Evolutionary conservation across 495 filamentous ascomycete genomes (phyloP).

Genomic region (Mytilinidion resinicola): DNA sequence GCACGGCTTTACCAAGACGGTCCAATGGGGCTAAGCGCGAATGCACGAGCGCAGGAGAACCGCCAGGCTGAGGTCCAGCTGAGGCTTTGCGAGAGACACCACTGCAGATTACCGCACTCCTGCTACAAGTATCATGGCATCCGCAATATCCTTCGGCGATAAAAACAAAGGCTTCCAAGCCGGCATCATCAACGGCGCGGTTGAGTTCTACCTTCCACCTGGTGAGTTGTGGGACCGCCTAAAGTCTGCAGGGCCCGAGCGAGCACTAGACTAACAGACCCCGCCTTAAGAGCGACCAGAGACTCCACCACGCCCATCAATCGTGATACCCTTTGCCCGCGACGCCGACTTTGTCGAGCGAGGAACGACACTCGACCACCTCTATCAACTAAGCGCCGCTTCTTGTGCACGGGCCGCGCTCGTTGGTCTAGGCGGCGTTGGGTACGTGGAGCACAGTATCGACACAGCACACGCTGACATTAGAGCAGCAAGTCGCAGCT

Average conservation of each 20-base stretch:
- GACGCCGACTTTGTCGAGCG: constrained; percentile 41
- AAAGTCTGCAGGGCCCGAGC: background rate
- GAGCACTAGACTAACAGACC: constrained; percentile 2
- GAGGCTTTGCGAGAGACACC: too few species aligned
- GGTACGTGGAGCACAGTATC: constrained; percentile 31
- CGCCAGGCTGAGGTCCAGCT: background rate
- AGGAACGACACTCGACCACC: constrained; percentile 30
- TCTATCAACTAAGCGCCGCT: constrained; percentile 27
- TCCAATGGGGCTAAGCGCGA: too few species aligned
- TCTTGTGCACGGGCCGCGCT: constrained; percentile 19
- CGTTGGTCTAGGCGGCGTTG: constrained; percentile 46
- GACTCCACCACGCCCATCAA: constrained; percentile 11
- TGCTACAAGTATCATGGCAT: background rate
- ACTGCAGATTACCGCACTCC: background rate
- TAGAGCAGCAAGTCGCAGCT: too few species aligned
- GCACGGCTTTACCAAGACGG: too few species aligned
- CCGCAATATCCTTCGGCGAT: constrained; percentile 1
- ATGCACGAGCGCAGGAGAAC: too few species aligned
- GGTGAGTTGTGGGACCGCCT: constrained; percentile 25
- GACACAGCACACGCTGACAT: background rate
- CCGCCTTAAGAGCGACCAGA: constrained; percentile 3
- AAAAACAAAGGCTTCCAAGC: constrained; percentile 2
- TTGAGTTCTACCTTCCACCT: constrained; percentile 30
- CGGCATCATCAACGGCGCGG: constrained; percentile 29
- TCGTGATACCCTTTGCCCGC: constrained; percentile 32